phyloP scores from a whole-genome alignment of 1,284 basidiomycete species.

The Ceratobasidium sp. region DNA sequence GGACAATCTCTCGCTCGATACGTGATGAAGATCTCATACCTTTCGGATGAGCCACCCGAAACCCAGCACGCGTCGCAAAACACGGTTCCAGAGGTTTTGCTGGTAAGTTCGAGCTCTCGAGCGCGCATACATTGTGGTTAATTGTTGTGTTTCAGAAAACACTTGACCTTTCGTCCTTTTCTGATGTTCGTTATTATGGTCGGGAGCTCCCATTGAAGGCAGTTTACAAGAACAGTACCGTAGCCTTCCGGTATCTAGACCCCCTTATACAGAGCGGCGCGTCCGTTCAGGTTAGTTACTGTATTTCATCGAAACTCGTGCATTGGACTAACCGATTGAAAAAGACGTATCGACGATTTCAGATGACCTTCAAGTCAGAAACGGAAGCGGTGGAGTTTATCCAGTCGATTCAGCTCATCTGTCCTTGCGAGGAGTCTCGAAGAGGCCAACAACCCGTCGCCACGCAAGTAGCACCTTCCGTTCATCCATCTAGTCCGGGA shows the following conservation, averaged over 20 bases:
- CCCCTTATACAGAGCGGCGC: slow-evolving; percentile 12
- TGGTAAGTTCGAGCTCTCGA: not conserved
- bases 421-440: slow-evolving; percentile 14
- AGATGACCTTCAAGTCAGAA: slow-evolving; percentile 34
- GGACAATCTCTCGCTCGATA: slow-evolving; percentile 3
- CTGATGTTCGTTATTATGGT: slow-evolving; percentile 18
- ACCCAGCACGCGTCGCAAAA: slow-evolving; percentile 30
- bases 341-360: slow-evolving; percentile 35
- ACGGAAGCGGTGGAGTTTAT: slow-evolving; percentile 3
- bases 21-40: slow-evolving; percentile 17
- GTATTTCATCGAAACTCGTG: not conserved
- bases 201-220: slow-evolving; percentile 35
- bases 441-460: not conserved
- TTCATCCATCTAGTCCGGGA: not conserved
- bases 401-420: slow-evolving; percentile 24
- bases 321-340: not conserved
- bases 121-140: slow-evolving; percentile 29
- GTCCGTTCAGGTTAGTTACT: not conserved
- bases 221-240: slow-evolving; percentile 25
- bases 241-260: slow-evolving; percentile 23
- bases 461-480: not conserved
- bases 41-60: slow-evolving; percentile 15
- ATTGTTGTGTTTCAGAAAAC: slow-evolving; percentile 3
- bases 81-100: slow-evolving; percentile 12
- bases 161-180: slow-evolving; percentile 29